Conservation (phyloP, 352 stramenopile genomes). For the Phytophthora pisi region DNA sequence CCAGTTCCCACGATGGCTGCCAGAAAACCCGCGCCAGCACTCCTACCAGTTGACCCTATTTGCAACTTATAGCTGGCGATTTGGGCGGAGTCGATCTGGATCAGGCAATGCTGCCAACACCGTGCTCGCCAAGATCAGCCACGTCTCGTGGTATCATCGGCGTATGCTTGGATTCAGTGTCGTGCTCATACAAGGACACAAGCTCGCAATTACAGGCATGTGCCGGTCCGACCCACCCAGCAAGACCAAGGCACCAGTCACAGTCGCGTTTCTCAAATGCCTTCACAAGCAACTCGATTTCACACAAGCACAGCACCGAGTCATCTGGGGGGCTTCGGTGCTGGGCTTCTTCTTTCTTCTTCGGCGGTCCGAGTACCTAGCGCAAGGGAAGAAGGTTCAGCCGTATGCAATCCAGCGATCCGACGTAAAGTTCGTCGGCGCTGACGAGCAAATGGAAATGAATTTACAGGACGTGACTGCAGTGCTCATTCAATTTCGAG, state of each 20-base stretch:
- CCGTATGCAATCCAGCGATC: conserved; percentile 2
- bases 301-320: conserved; percentile 1
- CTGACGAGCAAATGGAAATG: background rate
- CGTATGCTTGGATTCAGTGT: background rate
- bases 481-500: background rate
- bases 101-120: conserved; percentile 3
- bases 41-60: conserved; percentile 3
- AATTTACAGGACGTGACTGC: background rate
- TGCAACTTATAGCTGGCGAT: conserved; percentile 1
- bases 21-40: background rate
- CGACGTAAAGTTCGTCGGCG: background rate
- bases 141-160: background rate
- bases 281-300: conserved; percentile 5
- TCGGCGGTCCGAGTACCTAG: background rate
- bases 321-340: conserved; percentile 4
- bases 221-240: background rate
- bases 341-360: conserved; percentile 10
- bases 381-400: background rate
- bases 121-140: background rate
- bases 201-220: conserved; percentile 7
- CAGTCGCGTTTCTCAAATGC: background rate
- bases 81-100: background rate
- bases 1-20: background rate
- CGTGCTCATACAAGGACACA: background rate
- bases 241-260: background rate